Evolutionary conservation across 202 grass and related monocot species (phyloP).

Genomic region (Bolboschoenoplectus hybrid): DNA sequence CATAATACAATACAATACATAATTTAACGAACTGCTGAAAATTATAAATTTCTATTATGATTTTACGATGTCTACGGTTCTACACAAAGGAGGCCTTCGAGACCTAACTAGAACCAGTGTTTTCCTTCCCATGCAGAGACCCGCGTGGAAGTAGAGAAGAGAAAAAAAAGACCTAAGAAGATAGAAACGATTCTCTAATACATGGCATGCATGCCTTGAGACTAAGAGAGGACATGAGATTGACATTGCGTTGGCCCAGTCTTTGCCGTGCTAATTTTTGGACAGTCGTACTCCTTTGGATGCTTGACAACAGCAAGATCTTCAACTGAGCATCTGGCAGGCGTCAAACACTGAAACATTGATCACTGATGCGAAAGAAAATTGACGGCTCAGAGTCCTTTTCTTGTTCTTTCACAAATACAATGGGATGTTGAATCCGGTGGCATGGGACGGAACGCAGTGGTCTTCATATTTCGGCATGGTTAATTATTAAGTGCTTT

Average conservation of each 20-base stretch:
- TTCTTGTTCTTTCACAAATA: neutral
- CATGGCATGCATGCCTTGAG: neutral
- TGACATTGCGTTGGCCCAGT: neutral
- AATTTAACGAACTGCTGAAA: too few species aligned
- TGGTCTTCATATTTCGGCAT: too few species aligned
- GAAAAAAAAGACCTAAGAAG: too few species aligned
- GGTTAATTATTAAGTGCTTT: too few species aligned
- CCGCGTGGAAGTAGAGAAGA: too few species aligned
- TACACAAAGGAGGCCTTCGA: too few species aligned
- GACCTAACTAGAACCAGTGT: too few species aligned
- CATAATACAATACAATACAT: too few species aligned
- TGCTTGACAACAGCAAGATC: neutral
- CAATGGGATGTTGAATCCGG: neutral
- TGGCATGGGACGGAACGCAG: too few species aligned
- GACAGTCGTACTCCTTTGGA: neutral
- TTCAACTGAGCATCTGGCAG: neutral
- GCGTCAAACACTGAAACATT: neutral
- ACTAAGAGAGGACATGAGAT: neutral
- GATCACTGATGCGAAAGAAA: neutral
- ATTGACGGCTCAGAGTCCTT: neutral
- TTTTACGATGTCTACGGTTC: too few species aligned
- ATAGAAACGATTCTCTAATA: neutral
- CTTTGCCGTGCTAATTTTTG: neutral
- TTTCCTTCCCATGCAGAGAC: too few species aligned
- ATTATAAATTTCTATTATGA: too few species aligned